These are phyloP conservation scores for Fomitopsis serialis DNA, from an alignment of 768 basidiomycete species.

Conservation along the genomic window DNA sequence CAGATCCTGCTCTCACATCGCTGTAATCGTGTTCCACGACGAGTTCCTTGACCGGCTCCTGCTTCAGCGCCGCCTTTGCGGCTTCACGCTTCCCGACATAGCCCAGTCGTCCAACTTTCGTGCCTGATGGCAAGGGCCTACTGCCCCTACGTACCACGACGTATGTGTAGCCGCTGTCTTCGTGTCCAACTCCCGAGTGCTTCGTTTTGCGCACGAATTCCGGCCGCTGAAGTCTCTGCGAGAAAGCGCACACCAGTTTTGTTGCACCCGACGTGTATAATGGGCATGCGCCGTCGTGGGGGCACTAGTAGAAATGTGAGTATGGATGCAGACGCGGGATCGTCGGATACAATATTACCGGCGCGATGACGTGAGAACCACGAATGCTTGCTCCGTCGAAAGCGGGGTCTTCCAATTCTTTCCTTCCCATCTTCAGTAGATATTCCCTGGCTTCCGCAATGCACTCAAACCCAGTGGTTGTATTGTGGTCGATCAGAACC, in stretches of 20 bases:
- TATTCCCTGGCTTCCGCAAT: slow-evolving; percentile 77
- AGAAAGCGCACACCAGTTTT: slow-evolving; percentile 71
- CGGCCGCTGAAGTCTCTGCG: slow-evolving; percentile 84
- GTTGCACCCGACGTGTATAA: slow-evolving; percentile 51
- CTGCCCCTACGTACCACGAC: slow-evolving; percentile 78
- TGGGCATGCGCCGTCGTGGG: slow-evolving; percentile 86
- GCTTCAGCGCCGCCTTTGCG: slow-evolving; percentile 25
- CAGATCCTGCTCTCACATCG: too few relatives aligned
- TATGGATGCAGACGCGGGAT: background rate
- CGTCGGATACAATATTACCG: background rate
- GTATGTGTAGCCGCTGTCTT: slow-evolving; percentile 87
- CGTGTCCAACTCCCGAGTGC: slow-evolving; percentile 78
- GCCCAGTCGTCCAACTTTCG: slow-evolving; percentile 46
- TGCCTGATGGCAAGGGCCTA: slow-evolving; percentile 42
- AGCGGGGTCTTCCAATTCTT: slow-evolving; percentile 47
- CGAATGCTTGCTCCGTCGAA: slow-evolving; percentile 29
- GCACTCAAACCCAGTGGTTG: slow-evolving; percentile 65
- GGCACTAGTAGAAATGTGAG: slow-evolving; percentile 51
- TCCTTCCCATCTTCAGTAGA: slow-evolving; percentile 58
- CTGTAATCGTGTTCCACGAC: slow-evolving; percentile 4
- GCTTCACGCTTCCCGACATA: slow-evolving; percentile 44
- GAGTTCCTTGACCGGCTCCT: slow-evolving; percentile 5
- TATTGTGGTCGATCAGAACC: slow-evolving; percentile 86
- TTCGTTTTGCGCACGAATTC: slow-evolving; percentile 83
- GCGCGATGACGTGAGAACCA: slow-evolving; percentile 60